Percentiles rank a stretch among this genome's conserved stretches.
These are phyloP conservation scores for Fraxinus xanthoxyloides DNA, from an alignment of 305 asterid species.

Conservation along the genomic window DNA sequence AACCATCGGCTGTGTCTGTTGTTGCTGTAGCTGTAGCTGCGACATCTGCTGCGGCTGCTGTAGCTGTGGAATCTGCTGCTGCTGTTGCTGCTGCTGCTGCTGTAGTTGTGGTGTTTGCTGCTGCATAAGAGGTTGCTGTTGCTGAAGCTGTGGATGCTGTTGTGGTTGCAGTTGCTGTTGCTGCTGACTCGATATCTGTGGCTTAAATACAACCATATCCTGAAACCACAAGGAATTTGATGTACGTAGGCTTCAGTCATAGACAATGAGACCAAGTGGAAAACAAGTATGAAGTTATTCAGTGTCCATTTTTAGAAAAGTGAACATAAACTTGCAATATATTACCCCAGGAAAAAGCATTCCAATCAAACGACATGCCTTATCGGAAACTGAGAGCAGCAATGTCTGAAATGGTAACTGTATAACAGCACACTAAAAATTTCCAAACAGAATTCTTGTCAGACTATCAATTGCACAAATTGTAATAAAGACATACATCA, in stretches of 20 bases:
- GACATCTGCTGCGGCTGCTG: slow-evolving; percentile 26
- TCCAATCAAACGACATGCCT: slow-evolving; percentile 91
- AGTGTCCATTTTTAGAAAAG: neutral
- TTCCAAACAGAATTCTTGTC: neutral
- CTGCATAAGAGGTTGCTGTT: slow-evolving; percentile 29
- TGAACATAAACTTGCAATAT: neutral
- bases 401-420: slow-evolving; percentile 94
- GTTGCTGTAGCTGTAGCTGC: slow-evolving; percentile 14
- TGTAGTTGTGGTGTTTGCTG: slow-evolving; percentile 19
- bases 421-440: slow-evolving; percentile 84
- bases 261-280: neutral
- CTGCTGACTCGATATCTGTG: slow-evolving; percentile 71
- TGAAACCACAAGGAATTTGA: slow-evolving; percentile 18
- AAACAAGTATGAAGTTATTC: neutral
- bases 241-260: neutral
- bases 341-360: slow-evolving; percentile 99
- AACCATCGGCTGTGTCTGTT: slow-evolving; percentile 51
- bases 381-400: slow-evolving; percentile 92
- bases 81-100: slow-evolving; percentile 28
- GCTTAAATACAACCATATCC: slow-evolving; percentile 89
- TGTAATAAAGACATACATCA: neutral
- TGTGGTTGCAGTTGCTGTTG: slow-evolving; percentile 37
- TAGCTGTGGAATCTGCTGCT: slow-evolving; percentile 7
- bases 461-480: neutral
- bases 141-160: slow-evolving; percentile 15